Evolutionary conservation across 2,329 filamentous ascomycete genomes (phyloP).

Genomic region (Neonectria sp.): DNA sequence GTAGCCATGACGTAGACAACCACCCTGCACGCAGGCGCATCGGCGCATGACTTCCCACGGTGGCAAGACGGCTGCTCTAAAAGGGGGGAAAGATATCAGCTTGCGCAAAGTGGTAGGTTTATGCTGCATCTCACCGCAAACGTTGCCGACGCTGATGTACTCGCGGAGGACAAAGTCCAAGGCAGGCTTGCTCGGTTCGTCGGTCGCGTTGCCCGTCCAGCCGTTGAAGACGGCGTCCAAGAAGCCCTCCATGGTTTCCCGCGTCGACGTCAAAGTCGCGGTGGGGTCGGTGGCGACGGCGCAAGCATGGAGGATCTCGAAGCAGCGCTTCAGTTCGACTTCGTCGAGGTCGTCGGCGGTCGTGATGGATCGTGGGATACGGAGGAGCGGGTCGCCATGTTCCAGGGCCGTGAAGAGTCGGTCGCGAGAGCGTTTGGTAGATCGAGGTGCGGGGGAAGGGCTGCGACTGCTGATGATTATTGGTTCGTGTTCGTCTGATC

Average conservation of each 20-base stretch:
- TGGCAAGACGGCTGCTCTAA: constrained; percentile 39
- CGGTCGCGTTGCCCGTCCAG: constrained; percentile 40
- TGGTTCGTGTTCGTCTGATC: constrained; percentile 1
- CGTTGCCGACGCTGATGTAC: constrained; percentile 43
- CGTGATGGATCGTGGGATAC: constrained; percentile 37
- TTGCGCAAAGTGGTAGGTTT: background rate
- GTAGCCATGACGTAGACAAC: constrained; percentile 46
- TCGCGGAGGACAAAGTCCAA: constrained; percentile 51
- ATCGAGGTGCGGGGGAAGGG: constrained; percentile 33
- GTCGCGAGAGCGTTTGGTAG: constrained; percentile 35
- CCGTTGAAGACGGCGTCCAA: constrained; percentile 50
- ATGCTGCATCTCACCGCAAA: constrained; percentile 46
- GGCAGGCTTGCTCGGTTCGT: constrained; percentile 37
- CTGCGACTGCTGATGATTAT: constrained; percentile 36
- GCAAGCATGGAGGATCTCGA: constrained; percentile 53
- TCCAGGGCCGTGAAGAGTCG: constrained; percentile 47
- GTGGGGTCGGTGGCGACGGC: constrained; percentile 44
- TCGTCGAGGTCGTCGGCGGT: constrained; percentile 47
- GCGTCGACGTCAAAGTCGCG: constrained; percentile 43
- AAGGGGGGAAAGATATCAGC: constrained; percentile 1
- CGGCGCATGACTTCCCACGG: constrained; percentile 36
- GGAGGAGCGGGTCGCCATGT: constrained; percentile 36
- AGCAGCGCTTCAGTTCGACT: constrained; percentile 48
- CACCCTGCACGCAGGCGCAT: constrained; percentile 32
- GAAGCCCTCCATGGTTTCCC: constrained; percentile 52